These are phyloP conservation scores for Colletotrichum tropicicola DNA, from an alignment of 2,329 filamentous ascomycete species.

Conservation along the genomic window DNA sequence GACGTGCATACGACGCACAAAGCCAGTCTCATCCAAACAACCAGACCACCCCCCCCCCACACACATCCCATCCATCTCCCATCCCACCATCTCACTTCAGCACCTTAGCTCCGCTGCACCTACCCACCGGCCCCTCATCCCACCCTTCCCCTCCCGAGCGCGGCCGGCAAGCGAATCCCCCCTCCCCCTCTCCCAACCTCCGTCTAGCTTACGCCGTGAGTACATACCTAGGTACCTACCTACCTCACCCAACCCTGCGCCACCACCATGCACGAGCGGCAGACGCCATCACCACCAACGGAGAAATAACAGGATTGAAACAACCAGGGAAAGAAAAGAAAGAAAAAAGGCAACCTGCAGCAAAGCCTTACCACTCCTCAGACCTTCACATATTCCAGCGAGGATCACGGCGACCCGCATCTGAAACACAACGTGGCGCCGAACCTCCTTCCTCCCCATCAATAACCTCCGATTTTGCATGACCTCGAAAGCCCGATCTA, in stretches of 20 bases:
- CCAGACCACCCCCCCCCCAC: background rate
- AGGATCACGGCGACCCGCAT: constrained; percentile 9
- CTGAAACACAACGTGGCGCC: constrained; percentile 15
- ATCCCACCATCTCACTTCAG: background rate
- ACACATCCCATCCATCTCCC: background rate
- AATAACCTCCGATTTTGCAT: too few species aligned
- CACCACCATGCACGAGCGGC: background rate
- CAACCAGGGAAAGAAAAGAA: background rate
- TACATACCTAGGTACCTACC: too few species aligned
- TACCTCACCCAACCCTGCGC: too few species aligned
- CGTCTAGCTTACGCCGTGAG: too few species aligned
- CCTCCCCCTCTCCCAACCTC: background rate
- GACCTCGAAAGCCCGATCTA: too few species aligned
- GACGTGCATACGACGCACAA: background rate
- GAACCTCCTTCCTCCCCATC: background rate
- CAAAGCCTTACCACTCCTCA: too few species aligned
- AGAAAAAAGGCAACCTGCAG: background rate
- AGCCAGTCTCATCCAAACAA: constrained; percentile 1
- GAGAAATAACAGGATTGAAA: too few species aligned
- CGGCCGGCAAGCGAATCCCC: background rate
- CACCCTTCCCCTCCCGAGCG: background rate
- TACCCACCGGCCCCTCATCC: background rate
- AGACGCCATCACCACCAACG: too few species aligned
- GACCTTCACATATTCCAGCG: background rate
- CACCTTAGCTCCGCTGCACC: background rate